Conservation (phyloP, 2,329 filamentous ascomycete species). For the Paraphoma sp. region DNA sequence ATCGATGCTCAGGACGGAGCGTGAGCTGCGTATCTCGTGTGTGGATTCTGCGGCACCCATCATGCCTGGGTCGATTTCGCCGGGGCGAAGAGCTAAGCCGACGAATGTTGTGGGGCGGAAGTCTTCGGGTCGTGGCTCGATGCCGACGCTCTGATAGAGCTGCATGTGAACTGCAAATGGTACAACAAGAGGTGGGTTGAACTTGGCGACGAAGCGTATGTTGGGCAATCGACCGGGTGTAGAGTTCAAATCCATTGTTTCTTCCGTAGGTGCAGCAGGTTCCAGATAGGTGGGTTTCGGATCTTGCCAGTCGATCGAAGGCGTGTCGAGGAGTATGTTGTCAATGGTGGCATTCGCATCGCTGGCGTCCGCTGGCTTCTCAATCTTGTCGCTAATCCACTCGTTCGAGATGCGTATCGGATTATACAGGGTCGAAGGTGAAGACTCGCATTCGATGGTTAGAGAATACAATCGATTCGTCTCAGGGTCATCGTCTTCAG, state of each 20-base stretch:
- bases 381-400: conserved; percentile 75
- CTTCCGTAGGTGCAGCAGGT: conserved; percentile 37
- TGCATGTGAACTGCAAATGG: conserved; percentile 69
- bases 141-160: conserved; percentile 65
- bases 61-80: conserved; percentile 61
- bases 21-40: conserved; percentile 61
- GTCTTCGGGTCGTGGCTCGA: conserved; percentile 62
- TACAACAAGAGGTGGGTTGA: conserved; percentile 76
- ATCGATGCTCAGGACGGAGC: conserved; percentile 52
- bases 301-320: conserved; percentile 72
- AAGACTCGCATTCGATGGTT: conserved; percentile 67
- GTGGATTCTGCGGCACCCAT: conserved; percentile 43
- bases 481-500: conserved; percentile 48
- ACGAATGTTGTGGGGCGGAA: conserved; percentile 56
- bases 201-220: conserved; percentile 75
- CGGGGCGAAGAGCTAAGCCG: conserved; percentile 58
- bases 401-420: conserved; percentile 74
- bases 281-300: conserved; percentile 67
- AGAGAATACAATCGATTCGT: conserved; percentile 68
- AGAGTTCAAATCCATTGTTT: conserved; percentile 64
- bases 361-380: conserved; percentile 58
- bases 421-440: conserved; percentile 56
- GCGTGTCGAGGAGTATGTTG: conserved; percentile 52
- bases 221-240: conserved; percentile 67
- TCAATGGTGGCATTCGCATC: conserved; percentile 44